phyloP scores from a whole-genome alignment of 148 eudicot species.

The Camellia sinensis region DNA sequence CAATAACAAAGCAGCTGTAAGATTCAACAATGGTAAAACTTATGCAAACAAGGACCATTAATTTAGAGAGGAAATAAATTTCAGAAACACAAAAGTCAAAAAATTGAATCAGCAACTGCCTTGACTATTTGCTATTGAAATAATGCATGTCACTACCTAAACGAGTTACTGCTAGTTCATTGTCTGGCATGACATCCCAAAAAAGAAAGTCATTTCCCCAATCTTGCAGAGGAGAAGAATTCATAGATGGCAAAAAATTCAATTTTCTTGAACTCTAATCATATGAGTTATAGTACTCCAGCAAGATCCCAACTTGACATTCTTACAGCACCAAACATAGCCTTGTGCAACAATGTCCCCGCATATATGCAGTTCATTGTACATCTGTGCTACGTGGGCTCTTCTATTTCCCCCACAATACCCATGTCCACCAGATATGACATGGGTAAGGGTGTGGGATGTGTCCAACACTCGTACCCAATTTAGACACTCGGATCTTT shows the following conservation, averaged over 20 bases:
- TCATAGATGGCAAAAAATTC: background rate
- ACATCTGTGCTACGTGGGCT: background rate
- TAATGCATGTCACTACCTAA: background rate
- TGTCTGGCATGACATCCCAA: background rate
- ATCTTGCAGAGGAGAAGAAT: background rate
- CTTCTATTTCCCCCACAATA: background rate
- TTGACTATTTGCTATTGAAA: background rate
- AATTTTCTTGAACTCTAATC: background rate
- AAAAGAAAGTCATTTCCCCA: background rate
- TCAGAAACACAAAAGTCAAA: background rate
- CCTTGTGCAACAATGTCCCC: background rate
- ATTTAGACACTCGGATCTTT: too few species aligned
- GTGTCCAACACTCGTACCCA: too few species aligned
- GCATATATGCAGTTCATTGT: background rate
- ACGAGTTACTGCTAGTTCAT: background rate
- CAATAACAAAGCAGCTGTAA: background rate
- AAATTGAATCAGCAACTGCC: conserved; percentile 1
- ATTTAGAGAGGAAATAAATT: background rate
- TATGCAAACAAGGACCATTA: background rate
- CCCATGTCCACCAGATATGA: too few species aligned
- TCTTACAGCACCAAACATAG: background rate
- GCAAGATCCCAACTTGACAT: background rate
- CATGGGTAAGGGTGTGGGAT: too few species aligned
- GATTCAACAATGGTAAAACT: background rate
- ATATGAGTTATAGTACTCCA: background rate